Percentiles rank a stretch among this genome's conserved stretches.
phyloP scores from a whole-genome alignment of 208 protist genomes.

The Trypanosoma avium region DNA sequence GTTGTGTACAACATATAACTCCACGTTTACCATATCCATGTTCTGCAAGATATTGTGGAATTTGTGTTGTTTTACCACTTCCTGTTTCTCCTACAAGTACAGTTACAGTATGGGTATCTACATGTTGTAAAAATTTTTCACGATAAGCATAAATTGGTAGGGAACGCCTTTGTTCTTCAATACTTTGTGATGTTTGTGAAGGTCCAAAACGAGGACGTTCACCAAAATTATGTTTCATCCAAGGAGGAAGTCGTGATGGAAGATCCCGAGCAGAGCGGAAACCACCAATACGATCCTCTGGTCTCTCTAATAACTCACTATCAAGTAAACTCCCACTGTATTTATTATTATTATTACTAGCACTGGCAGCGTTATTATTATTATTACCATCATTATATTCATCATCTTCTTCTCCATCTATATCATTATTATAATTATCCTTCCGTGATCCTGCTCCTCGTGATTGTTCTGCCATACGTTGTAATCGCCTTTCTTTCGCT shows the following conservation, averaged over 20 bases:
- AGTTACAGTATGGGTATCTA: slow-evolving; percentile 82
- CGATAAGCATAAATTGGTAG: slow-evolving; percentile 96
- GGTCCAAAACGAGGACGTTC: slow-evolving; percentile 72
- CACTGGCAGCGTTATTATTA: neutral
- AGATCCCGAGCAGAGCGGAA: slow-evolving; percentile 50
- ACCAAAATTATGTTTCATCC: slow-evolving; percentile 81
- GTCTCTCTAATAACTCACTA: slow-evolving; percentile 61
- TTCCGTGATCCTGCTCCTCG: neutral
- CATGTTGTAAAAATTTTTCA: slow-evolving; percentile 87
- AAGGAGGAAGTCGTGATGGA: slow-evolving; percentile 67
- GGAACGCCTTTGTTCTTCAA: slow-evolving; percentile 77
- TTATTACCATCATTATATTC: slow-evolving; percentile 14
- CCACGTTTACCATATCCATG: slow-evolving; percentile 76
- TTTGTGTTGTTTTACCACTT: slow-evolving; percentile 98
- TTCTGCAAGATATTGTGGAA: slow-evolving; percentile 95
- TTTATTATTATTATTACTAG: slow-evolving; percentile 5
- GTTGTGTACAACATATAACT: slow-evolving; percentile 96
- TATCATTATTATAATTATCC: neutral
- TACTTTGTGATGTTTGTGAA: slow-evolving; percentile 43
- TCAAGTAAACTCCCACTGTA: slow-evolving; percentile 40
- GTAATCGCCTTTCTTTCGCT: slow-evolving; percentile 26
- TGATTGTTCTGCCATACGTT: slow-evolving; percentile 17
- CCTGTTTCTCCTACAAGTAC: slow-evolving; percentile 96
- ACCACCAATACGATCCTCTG: slow-evolving; percentile 50
- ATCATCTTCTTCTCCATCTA: slow-evolving; percentile 3